Percentiles rank a stretch among this genome's conserved stretches.
Evolutionary conservation across 2,329 filamentous ascomycete species (phyloP).

Genomic region (Talaromyces atroroseus): DNA sequence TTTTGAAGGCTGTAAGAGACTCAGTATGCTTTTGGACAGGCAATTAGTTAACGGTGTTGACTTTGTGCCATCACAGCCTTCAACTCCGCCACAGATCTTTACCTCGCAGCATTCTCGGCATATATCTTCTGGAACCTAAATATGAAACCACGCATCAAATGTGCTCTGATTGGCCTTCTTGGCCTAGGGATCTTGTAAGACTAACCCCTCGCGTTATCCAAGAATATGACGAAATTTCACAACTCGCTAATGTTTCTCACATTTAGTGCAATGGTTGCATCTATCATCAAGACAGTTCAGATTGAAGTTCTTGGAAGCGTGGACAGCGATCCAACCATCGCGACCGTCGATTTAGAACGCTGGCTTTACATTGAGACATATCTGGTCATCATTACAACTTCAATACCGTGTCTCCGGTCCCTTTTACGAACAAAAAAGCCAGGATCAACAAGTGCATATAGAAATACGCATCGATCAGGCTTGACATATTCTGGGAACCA

Average conservation of each 20-base stretch:
- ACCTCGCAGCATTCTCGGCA: slow-evolving; percentile 25
- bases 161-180: slow-evolving; percentile 25
- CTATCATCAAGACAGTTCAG: slow-evolving; percentile 23
- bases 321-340: slow-evolving; percentile 18
- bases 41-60: not conserved
- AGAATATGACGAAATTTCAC: not conserved
- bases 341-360: slow-evolving; percentile 22
- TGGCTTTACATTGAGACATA: slow-evolving; percentile 27
- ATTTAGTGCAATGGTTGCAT: slow-evolving; percentile 23
- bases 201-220: not conserved
- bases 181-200: slow-evolving; percentile 23
- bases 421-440: slow-evolving; percentile 13
- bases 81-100: slow-evolving; percentile 27
- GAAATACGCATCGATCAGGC: not conserved
- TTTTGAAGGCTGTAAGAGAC: slow-evolving; percentile 22
- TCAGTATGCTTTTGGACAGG: not conserved
- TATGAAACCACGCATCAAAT: slow-evolving; percentile 24
- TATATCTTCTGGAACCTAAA: slow-evolving; percentile 32
- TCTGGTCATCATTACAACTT: slow-evolving; percentile 28
- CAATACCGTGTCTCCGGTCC: slow-evolving; percentile 25
- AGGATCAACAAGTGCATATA: not conserved
- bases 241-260: not conserved
- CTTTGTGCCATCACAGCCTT: not conserved
- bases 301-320: slow-evolving; percentile 13
- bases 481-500: not conserved